These are phyloP conservation scores for Prunus mume DNA, from an alignment of 306 rosid genomes.

Conservation along the genomic window DNA sequence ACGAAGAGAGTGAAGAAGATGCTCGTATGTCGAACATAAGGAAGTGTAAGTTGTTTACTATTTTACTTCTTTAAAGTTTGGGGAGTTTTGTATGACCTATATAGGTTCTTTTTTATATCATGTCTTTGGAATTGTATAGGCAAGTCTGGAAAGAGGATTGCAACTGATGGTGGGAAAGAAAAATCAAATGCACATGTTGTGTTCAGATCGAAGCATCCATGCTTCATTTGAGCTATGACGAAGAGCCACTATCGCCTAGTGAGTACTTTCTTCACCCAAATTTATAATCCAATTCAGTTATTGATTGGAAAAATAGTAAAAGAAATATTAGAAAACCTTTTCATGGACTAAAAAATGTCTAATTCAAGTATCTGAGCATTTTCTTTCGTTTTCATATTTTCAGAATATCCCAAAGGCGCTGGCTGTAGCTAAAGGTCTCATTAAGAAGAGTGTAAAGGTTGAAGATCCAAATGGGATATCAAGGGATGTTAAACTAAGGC, in stretches of 20 bases:
- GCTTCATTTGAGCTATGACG: not conserved
- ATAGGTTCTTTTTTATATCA: too few relatives aligned
- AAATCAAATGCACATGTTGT: not conserved
- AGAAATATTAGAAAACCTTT: not conserved
- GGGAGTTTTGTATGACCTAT: too few relatives aligned
- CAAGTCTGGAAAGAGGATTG: too few relatives aligned
- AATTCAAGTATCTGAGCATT: not conserved
- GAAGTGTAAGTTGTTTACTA: too few relatives aligned
- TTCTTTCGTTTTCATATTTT: not conserved
- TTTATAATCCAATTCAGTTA: not conserved
- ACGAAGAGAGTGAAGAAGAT: too few relatives aligned
- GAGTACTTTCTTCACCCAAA: not conserved
- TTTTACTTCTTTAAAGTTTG: too few relatives aligned
- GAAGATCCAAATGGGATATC: not conserved
- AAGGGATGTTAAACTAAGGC: not conserved
- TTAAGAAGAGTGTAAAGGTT: not conserved
- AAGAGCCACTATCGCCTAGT: not conserved
- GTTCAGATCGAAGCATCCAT: conserved; percentile 7
- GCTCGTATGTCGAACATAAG: too few relatives aligned
- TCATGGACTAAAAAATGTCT: too few relatives aligned
- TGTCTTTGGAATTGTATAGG: too few relatives aligned
- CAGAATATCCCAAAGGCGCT: not conserved
- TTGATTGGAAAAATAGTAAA: too few relatives aligned
- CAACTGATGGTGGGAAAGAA: not conserved
- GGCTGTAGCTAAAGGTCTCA: not conserved